Evolutionary conservation across 192 early-diverging fungal species (phyloP).

Genomic region (Gryganskiella cystojenkinii): DNA sequence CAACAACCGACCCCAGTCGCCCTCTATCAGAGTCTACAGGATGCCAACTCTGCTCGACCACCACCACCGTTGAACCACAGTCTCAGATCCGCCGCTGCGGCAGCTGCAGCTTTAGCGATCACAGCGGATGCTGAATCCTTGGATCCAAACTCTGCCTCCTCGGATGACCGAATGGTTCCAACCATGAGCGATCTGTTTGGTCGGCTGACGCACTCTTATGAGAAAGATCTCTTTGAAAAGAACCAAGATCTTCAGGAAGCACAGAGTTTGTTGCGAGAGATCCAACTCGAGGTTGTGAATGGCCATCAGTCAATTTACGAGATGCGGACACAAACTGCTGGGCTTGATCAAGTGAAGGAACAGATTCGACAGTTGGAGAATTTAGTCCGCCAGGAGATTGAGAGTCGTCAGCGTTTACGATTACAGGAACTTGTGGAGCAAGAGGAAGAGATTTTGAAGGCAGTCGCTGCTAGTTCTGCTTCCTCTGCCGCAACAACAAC

Average conservation of each 20-base stretch:
- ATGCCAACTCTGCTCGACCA: too few species aligned
- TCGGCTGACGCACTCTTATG: constrained; percentile 54
- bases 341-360: constrained; percentile 22
- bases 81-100: too few species aligned
- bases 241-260: constrained; percentile 55
- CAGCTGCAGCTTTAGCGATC: too few species aligned
- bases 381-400: constrained; percentile 33
- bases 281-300: constrained; percentile 39
- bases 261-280: constrained; percentile 30
- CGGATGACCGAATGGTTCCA: constrained; percentile 22
- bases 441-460: constrained; percentile 18
- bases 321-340: constrained; percentile 10
- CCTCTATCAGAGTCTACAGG: too few species aligned
- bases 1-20: too few species aligned
- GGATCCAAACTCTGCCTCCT: too few species aligned
- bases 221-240: constrained; percentile 57
- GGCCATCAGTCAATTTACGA: constrained; percentile 45
- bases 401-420: constrained; percentile 38
- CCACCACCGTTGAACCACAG: too few species aligned
- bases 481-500: too few species aligned
- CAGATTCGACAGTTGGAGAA: constrained; percentile 26
- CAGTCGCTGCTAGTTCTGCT: too few species aligned
- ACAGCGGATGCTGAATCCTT: too few species aligned
- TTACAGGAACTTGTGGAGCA: constrained; percentile 39
- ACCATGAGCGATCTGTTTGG: constrained; percentile 57